These are phyloP conservation scores for Tolypocladium amazonense DNA, from an alignment of 2,329 filamentous ascomycete genomes.

Conservation along the genomic window DNA sequence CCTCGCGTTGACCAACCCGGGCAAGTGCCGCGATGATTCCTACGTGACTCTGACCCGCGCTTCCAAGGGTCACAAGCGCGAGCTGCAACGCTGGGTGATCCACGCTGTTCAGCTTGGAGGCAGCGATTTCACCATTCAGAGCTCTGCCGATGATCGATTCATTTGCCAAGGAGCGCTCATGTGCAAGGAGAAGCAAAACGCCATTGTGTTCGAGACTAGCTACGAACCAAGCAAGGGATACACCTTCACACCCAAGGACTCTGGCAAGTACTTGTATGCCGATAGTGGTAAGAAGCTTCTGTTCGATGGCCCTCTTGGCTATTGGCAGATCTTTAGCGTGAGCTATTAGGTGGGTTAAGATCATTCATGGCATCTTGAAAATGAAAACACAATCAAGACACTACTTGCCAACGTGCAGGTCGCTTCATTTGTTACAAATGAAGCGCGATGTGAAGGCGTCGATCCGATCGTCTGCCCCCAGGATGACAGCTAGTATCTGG, in stretches of 20 bases:
- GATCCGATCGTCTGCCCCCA: background rate
- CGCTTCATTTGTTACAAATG: background rate
- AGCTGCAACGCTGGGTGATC: conserved; percentile 37
- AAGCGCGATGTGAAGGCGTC: background rate
- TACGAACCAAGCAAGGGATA: conserved; percentile 11
- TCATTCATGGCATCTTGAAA: background rate
- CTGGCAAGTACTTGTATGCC: conserved; percentile 1
- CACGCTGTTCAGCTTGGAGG: conserved; percentile 23
- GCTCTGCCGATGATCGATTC: conserved; percentile 11
- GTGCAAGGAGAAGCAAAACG: conserved; percentile 2
- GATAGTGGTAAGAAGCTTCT: background rate
- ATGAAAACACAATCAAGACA: too few relatives aligned
- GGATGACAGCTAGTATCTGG: too few relatives aligned
- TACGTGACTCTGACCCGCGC: conserved; percentile 15
- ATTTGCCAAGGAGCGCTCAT: conserved; percentile 6
- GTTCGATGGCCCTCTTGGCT: background rate
- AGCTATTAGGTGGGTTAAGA: background rate
- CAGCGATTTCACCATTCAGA: conserved; percentile 14
- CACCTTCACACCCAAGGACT: conserved; percentile 5
- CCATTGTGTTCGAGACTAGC: conserved; percentile 7
- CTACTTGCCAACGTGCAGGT: background rate
- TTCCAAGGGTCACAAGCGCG: conserved; percentile 3
- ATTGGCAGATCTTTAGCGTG: background rate
- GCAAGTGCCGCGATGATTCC: background rate
- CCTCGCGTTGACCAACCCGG: conserved; percentile 22